Conservation (phyloP, 179 eudicot genomes). For the Silene noctiflora region DNA sequence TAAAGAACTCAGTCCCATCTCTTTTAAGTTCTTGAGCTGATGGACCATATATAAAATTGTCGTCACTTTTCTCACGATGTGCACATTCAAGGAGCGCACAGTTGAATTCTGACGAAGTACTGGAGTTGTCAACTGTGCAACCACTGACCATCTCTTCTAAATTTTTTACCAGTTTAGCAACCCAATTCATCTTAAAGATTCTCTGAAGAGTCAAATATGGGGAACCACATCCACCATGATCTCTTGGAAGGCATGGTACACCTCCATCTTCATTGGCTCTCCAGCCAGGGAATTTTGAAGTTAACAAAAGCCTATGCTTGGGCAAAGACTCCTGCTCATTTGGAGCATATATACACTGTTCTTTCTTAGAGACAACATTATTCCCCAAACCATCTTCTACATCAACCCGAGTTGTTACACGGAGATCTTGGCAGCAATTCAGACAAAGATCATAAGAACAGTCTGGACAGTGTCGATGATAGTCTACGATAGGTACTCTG, state of each 20-base stretch:
- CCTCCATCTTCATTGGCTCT: slow-evolving; percentile 76
- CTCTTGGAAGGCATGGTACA: slow-evolving; percentile 75
- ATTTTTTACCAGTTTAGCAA: slow-evolving; percentile 87
- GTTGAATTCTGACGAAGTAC: slow-evolving; percentile 21
- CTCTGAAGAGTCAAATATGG: slow-evolving; percentile 54
- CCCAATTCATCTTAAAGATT: slow-evolving; percentile 97
- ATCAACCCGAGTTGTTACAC: slow-evolving; percentile 48
- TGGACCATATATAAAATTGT: slow-evolving; percentile 71
- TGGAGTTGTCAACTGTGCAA: slow-evolving; percentile 50
- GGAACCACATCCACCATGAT: slow-evolving; percentile 79
- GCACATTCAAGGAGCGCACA: slow-evolving; percentile 52
- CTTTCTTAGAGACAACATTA: slow-evolving; percentile 25
- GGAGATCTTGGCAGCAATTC: slow-evolving; percentile 87
- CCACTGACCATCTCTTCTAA: slow-evolving; percentile 92
- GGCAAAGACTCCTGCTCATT: slow-evolving; percentile 36
- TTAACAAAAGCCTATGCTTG: slow-evolving; percentile 37
- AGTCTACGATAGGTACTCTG: slow-evolving; percentile 90
- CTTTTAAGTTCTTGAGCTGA: slow-evolving; percentile 55
- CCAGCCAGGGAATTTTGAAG: slow-evolving; percentile 59
- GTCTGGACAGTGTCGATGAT: slow-evolving; percentile 83
- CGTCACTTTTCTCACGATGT: slow-evolving; percentile 46
- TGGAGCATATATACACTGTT: slow-evolving; percentile 26
- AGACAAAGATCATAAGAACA: slow-evolving; percentile 96
- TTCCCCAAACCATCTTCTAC: slow-evolving; percentile 32
- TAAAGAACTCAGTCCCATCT: slow-evolving; percentile 67